Percentiles rank a stretch among this genome's conserved stretches.
These are phyloP conservation scores for Coix lacrymajobi DNA, from an alignment of 176 grass and related monocot genomes.

Conservation along the genomic window DNA sequence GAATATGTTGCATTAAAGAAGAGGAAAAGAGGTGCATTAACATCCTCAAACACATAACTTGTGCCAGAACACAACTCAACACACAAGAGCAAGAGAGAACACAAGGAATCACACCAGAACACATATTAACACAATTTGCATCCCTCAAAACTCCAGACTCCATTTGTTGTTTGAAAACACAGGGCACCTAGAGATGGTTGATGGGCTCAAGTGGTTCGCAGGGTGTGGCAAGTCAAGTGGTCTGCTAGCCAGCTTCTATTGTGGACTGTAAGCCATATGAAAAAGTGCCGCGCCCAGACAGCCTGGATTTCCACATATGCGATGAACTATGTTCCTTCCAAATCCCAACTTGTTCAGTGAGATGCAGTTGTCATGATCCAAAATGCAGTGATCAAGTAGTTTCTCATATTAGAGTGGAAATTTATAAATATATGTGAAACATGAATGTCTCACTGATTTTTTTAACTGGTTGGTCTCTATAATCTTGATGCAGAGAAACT, in stretches of 20 bases:
- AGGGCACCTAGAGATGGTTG: not conserved
- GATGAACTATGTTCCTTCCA: not conserved
- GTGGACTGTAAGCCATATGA: not conserved
- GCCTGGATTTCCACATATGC: not conserved
- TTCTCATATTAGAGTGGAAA: not conserved
- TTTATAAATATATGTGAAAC: not conserved
- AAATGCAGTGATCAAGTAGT: not conserved
- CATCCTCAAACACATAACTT: not conserved
- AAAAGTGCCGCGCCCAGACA: not conserved
- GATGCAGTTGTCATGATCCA: not conserved
- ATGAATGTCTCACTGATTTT: not conserved
- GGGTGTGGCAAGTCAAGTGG: not conserved
- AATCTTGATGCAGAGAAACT: not conserved
- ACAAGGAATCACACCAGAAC: not conserved
- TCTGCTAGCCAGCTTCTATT: not conserved
- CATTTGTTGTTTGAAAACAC: not conserved
- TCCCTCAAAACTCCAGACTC: not conserved
- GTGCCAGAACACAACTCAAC: no score
- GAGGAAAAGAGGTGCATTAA: not conserved
- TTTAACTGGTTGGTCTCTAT: not conserved
- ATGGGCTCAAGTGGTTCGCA: not conserved
- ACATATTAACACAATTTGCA: not conserved
- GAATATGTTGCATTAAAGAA: not conserved
- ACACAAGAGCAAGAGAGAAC: not conserved
- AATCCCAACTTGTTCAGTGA: not conserved